phyloP scores from a whole-genome alignment of 2,329 filamentous ascomycete genomes.

The Cladosporium sp. region DNA sequence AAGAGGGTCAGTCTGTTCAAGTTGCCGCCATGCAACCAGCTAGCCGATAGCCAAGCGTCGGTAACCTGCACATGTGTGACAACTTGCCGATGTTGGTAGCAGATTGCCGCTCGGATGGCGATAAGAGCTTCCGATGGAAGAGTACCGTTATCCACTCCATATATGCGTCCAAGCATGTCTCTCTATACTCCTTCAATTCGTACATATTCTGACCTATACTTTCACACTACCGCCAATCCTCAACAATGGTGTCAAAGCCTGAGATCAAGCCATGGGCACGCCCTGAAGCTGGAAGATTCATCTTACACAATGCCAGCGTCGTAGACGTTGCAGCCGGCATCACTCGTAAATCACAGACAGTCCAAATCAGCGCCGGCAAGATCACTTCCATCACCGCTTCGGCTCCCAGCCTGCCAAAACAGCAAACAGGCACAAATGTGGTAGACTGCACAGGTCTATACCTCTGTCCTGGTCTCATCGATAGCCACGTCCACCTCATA shows the following conservation, averaged over 20 bases:
- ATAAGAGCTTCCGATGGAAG: too few species aligned
- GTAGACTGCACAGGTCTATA: constrained; percentile 36
- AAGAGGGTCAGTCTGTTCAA: background rate
- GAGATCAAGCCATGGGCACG: constrained; percentile 28
- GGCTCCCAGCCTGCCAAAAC: constrained; percentile 19
- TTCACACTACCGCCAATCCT: background rate
- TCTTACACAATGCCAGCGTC: constrained; percentile 44
- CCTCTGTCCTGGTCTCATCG: constrained; percentile 46
- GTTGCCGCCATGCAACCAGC: background rate
- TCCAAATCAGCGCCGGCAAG: constrained; percentile 18
- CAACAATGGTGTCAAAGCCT: constrained; percentile 7
- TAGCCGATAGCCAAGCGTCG: background rate
- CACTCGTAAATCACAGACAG: constrained; percentile 2
- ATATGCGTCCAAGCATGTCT: too few species aligned
- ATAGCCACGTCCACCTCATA: constrained; percentile 43
- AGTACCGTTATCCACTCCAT: too few species aligned
- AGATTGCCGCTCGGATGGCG: background rate
- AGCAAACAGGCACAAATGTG: background rate
- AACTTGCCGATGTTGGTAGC: background rate
- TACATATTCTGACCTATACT: background rate
- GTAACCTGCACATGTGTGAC: background rate
- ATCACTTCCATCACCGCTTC: constrained; percentile 2
- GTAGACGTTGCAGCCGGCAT: constrained; percentile 38
- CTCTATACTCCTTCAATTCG: too few species aligned
- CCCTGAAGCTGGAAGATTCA: constrained; percentile 21